Base-by-base conservation (phyloP, 495 filamentous ascomycete genomes). In the Melanomma pulvis-pyrius region DNA sequence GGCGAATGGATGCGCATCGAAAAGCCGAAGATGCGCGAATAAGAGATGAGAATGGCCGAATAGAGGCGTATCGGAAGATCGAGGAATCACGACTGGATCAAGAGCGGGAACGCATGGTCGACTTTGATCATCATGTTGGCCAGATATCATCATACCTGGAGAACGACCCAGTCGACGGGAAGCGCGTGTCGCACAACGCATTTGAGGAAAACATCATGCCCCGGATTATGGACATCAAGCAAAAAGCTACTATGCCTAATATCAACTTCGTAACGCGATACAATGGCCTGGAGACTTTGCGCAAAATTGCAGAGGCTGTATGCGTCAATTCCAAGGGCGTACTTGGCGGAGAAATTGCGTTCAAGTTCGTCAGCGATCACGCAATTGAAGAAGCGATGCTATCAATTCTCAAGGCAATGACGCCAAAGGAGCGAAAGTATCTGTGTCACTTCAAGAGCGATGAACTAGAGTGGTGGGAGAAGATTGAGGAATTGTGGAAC, bases 241-340 rank as follows among this genome's bases (percentile, higher is more conserved):
- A 32, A 11, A 54, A 30, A 11, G 25, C 51, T 6, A 2, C 51
- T 1, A 34, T 19, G 6, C 26, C 25, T 8, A 19, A 32, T 19
- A 54, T 21, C 5, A 54, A 54, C 26, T 54, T 54, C 21, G 51
- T 21, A 21, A 32, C 51, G 19, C 25, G 51, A 28, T 54, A 28
- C 25, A 54, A 54, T 54, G 51, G 51, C 13, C 51, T 54, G 28
- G 51, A 54, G n/a, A n/a, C 51, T 30, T 28, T 54, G 30, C 51
- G 51, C 51, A 19, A 30, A 28, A 32, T 54, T 8, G 25, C 51
- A 4, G 11, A 54, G 4, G n/a, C 51, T 1, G 30, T 54, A 17
- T 54, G 51, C n/a, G 26, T 21, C 51, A 54, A 54, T 34, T 29
- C 51, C 26, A 34, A 34, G 30, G 51, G 51, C 11, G 51, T 28